phyloP scores from a whole-genome alignment of 148 eudicot species.

The Rhododendron henanense region DNA sequence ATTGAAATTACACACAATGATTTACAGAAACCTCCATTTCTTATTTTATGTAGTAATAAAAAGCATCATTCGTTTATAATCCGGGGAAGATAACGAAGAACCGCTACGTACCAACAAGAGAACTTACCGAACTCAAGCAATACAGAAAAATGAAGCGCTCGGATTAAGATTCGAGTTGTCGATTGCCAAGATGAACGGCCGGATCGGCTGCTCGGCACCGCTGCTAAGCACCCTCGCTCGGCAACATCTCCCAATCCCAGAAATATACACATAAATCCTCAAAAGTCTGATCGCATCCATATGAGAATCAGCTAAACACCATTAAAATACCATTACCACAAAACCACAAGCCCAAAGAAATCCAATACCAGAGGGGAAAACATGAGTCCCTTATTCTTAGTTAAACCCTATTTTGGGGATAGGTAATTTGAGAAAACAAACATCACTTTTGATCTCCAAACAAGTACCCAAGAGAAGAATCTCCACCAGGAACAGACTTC shows the following conservation, averaged over 20 bases:
- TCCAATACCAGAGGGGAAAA: neutral
- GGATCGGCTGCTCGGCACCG: too few relatives aligned
- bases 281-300: neutral
- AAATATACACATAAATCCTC: neutral
- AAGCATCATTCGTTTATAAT: too few relatives aligned
- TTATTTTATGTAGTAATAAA: constrained; percentile 1
- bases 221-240: too few relatives aligned
- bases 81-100: too few relatives aligned
- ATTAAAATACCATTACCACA: neutral
- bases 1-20: neutral
- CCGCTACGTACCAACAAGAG: too few relatives aligned
- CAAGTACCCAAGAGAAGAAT: constrained; percentile 73
- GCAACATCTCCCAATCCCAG: neutral
- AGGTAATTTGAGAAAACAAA: neutral
- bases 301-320: neutral
- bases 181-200: too few relatives aligned
- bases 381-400: constrained; percentile 2
- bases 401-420: neutral
- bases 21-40: neutral
- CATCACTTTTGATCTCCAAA: constrained; percentile 66
- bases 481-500: constrained; percentile 79
- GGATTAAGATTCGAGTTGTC: too few relatives aligned
- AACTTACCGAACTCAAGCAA: neutral
- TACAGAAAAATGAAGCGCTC: neutral
- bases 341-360: neutral